These are phyloP conservation scores for Jamesozyma jinghongensis DNA, from an alignment of 805 yeast genomes.

Conservation along the genomic window DNA sequence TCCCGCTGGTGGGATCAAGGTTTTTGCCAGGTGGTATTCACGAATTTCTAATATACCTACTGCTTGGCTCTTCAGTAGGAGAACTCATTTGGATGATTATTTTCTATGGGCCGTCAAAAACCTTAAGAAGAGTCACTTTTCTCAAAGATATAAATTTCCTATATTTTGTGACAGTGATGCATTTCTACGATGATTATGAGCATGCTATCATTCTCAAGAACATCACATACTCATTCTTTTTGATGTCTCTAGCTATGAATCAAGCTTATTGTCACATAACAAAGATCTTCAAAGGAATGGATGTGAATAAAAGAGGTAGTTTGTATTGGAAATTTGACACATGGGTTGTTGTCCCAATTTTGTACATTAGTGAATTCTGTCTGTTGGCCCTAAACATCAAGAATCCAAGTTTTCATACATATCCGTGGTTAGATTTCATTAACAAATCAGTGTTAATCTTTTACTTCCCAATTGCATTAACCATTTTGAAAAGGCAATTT, in stretches of 20 bases:
- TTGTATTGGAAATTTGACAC: constrained; percentile 16
- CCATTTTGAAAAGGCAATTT: constrained; percentile 15
- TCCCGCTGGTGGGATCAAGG: constrained; percentile 55
- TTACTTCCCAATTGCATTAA: constrained; percentile 23
- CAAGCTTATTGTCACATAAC: constrained; percentile 20
- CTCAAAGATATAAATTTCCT: constrained; percentile 24
- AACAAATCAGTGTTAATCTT: constrained; percentile 20
- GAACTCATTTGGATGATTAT: constrained; percentile 22
- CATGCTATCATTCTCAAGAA: constrained; percentile 26
- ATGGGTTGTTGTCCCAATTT: constrained; percentile 15
- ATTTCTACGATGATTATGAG: constrained; percentile 28
- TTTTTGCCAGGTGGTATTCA: constrained; percentile 68
- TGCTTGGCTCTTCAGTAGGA: constrained; percentile 14
- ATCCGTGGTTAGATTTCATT: constrained; percentile 16
- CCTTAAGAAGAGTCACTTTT: constrained; percentile 12
- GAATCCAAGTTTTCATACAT: constrained; percentile 20
- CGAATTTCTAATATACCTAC: constrained; percentile 39
- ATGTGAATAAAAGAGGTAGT: constrained; percentile 6
- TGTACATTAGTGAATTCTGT: constrained; percentile 27
- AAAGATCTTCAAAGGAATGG: no score
- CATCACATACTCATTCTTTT: constrained; percentile 24
- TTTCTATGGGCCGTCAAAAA: constrained; percentile 17
- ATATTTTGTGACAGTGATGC: constrained; percentile 21
- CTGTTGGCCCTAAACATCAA: constrained; percentile 22
- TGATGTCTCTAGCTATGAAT: constrained; percentile 18